Conservation (phyloP, 2,329 filamentous ascomycete species). For the Epichloe hybrida region DNA sequence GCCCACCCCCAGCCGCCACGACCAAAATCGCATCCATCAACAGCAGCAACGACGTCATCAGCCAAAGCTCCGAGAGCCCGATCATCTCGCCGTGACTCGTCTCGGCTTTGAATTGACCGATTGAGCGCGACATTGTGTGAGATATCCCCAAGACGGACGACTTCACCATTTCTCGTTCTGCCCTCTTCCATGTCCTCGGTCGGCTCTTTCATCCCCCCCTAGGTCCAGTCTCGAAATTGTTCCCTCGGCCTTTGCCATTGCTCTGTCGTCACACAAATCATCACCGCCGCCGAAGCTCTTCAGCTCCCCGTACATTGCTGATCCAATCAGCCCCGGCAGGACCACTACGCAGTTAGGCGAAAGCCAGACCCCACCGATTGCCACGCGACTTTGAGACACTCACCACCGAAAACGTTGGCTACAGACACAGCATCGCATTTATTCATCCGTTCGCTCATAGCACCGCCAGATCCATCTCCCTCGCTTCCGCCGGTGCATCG, state of each 20-base stretch:
- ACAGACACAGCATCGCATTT: background rate
- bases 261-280: background rate
- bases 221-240: constrained; percentile 15
- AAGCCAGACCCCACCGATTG: constrained; percentile 10
- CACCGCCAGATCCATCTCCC: constrained; percentile 5
- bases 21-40: background rate
- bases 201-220: constrained; percentile 40
- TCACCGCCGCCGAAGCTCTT: background rate
- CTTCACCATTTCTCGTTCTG: constrained; percentile 30
- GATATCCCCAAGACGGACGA: constrained; percentile 34
- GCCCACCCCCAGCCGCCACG: background rate
- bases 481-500: constrained; percentile 6
- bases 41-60: constrained; percentile 3
- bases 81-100: background rate
- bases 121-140: constrained; percentile 15
- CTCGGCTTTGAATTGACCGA: constrained; percentile 3
- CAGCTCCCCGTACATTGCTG: background rate
- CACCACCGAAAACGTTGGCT: constrained; percentile 5
- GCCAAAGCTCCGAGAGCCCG: background rate
- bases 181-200: constrained; percentile 37
- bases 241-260: background rate
- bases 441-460: background rate
- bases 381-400: constrained; percentile 17
- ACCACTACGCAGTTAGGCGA: background rate
- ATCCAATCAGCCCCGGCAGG: background rate